phyloP scores from a whole-genome alignment of 1,284 basidiomycete species.

The Amylostereum areolatum region DNA sequence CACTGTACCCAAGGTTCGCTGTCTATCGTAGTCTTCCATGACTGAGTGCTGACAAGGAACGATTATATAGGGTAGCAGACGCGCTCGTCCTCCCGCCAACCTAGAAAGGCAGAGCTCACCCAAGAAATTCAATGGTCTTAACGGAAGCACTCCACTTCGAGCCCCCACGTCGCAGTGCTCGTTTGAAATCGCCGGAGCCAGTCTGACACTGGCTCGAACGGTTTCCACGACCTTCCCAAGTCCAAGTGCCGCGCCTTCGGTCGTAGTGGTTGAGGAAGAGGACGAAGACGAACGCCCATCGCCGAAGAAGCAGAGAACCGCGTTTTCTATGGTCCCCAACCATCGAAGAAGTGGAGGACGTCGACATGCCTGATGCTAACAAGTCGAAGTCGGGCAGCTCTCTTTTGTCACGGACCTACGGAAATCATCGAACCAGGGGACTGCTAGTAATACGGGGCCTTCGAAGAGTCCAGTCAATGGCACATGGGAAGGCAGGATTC shows the following conservation, averaged over 20 bases:
- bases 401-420: slow-evolving; percentile 21
- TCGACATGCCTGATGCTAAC: slow-evolving; percentile 15
- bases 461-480: neutral
- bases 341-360: slow-evolving; percentile 28
- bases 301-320: slow-evolving; percentile 34
- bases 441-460: slow-evolving; percentile 1
- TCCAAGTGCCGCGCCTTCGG: neutral
- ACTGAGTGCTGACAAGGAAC: slow-evolving; percentile 4
- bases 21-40: neutral
- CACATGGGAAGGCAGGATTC: slow-evolving; percentile 20
- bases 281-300: slow-evolving; percentile 29
- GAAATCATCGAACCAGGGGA: slow-evolving; percentile 37
- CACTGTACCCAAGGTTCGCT: slow-evolving; percentile 59
- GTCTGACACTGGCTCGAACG: slow-evolving; percentile 8
- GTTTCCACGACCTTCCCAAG: slow-evolving; percentile 4
- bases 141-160: slow-evolving; percentile 11
- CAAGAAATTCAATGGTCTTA: slow-evolving; percentile 14
- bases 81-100: slow-evolving; percentile 55
- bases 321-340: slow-evolving; percentile 6
- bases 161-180: slow-evolving; percentile 17
- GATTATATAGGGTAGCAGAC: slow-evolving; percentile 54
- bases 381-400: neutral
- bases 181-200: slow-evolving; percentile 18
- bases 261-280: slow-evolving; percentile 19
- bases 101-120: slow-evolving; percentile 17